Conservation (phyloP, 805 yeast species). For the Maudiozyma saulgeensis region DNA sequence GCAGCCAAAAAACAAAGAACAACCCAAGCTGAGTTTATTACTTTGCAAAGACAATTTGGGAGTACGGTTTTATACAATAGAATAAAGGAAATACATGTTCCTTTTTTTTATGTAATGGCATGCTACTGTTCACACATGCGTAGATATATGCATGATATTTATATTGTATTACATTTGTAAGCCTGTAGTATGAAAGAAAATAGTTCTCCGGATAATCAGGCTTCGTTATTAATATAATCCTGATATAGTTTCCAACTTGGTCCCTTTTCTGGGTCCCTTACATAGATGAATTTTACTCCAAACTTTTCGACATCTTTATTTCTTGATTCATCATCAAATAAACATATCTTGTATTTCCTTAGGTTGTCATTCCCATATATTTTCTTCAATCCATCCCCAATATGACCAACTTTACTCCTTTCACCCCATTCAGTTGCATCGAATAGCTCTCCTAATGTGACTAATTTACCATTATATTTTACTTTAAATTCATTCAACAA, state of each 20-base stretch:
- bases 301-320: constrained; percentile 64
- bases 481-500: constrained; percentile 46
- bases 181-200: too few relatives aligned
- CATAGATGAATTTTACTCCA: constrained; percentile 62
- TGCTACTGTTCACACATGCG: too few relatives aligned
- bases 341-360: constrained; percentile 32
- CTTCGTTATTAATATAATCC: constrained; percentile 19
- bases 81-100: too few relatives aligned
- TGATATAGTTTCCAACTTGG: constrained; percentile 48
- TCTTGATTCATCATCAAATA: constrained; percentile 74
- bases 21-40: too few relatives aligned
- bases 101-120: too few relatives aligned
- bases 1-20: too few relatives aligned
- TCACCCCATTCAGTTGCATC: constrained; percentile 63
- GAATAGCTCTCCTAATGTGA: constrained; percentile 32
- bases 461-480: constrained; percentile 30
- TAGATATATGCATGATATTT: too few relatives aligned
- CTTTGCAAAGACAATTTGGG: too few relatives aligned
- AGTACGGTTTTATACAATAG: too few relatives aligned
- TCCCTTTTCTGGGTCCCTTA: constrained; percentile 48
- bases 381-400: constrained; percentile 46
- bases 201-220: too few relatives aligned
- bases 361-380: constrained; percentile 44
- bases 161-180: too few relatives aligned
- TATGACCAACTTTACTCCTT: constrained; percentile 45